Conservation (phyloP, 139 green algal genomes). For the Ettlia oleoabundans region DNA sequence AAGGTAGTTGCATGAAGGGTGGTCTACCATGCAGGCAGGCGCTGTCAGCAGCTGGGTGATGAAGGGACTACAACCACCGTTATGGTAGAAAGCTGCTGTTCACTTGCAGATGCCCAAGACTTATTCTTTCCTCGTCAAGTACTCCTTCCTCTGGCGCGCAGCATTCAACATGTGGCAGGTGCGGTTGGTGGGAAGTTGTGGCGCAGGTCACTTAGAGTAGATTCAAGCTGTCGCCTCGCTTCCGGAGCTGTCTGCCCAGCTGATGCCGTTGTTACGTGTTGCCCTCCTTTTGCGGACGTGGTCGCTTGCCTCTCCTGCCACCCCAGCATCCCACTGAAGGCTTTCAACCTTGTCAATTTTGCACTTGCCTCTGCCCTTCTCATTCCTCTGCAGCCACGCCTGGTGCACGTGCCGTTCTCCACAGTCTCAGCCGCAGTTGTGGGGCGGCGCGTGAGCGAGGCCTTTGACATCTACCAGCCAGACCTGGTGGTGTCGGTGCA, state of each 20-base stretch:
- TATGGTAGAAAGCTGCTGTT: too few relatives aligned
- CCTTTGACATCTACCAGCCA: constrained; percentile 74
- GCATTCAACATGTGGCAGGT: constrained; percentile 17
- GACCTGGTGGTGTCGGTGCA: constrained; percentile 95
- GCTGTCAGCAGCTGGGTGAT: too few relatives aligned
- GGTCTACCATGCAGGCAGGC: too few relatives aligned
- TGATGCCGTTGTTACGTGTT: too few relatives aligned
- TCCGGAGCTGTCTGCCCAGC: too few relatives aligned
- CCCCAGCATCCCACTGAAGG: too few relatives aligned
- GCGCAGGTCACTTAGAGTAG: too few relatives aligned
- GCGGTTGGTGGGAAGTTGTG: not conserved
- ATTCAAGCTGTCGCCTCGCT: too few relatives aligned
- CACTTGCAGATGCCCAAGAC: constrained; percentile 78
- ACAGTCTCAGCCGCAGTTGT: constrained; percentile 50
- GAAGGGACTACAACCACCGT: too few relatives aligned
- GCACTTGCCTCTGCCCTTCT: not conserved
- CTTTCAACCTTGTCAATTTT: not conserved
- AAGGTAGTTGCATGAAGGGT: too few relatives aligned
- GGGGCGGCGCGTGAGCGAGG: constrained; percentile 40
- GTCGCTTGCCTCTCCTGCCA: not conserved
- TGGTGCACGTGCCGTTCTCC: constrained; percentile 80
- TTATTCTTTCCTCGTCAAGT: constrained; percentile 93
- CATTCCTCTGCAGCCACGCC: constrained; percentile 60
- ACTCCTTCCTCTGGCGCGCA: constrained; percentile 81
- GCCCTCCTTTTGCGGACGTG: too few relatives aligned